phyloP scores from a whole-genome alignment of 805 yeast genomes.

The Teunomyces atbi region DNA sequence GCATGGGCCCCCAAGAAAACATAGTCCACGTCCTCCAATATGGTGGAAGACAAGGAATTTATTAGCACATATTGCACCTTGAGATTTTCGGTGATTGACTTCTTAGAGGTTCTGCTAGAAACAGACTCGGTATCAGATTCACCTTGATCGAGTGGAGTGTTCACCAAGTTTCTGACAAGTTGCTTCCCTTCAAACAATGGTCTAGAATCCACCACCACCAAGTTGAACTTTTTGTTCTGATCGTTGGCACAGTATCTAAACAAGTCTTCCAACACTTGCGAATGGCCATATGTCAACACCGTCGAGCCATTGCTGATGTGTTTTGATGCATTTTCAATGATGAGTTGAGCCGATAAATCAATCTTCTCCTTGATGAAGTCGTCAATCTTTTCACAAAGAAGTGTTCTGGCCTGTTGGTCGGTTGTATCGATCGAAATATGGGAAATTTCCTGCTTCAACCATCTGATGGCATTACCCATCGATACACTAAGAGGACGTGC shows the following conservation, averaged over 20 bases:
- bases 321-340: constrained; percentile 72
- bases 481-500: constrained; percentile 90
- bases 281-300: constrained; percentile 83
- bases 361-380: constrained; percentile 82
- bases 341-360: constrained; percentile 77
- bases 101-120: constrained; percentile 14
- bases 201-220: constrained; percentile 87
- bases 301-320: constrained; percentile 78
- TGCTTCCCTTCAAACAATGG: constrained; percentile 92
- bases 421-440: constrained; percentile 69
- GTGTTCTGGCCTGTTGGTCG: constrained; percentile 65
- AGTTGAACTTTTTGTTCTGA: constrained; percentile 65
- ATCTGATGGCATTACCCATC: constrained; percentile 97
- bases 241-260: constrained; percentile 63
- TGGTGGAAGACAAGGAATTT: constrained; percentile 69
- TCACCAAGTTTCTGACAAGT: constrained; percentile 62
- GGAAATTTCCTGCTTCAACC: constrained; percentile 94
- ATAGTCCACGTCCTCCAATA: constrained; percentile 82
- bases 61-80: constrained; percentile 77
- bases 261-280: constrained; percentile 75
- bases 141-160: constrained; percentile 28
- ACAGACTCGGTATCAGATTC: constrained; percentile 18
- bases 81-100: constrained; percentile 50
- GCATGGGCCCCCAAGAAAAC: constrained; percentile 97
- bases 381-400: constrained; percentile 67